Conservation (phyloP, 2,329 filamentous ascomycete genomes). For the Cladosporium halotolerans region DNA sequence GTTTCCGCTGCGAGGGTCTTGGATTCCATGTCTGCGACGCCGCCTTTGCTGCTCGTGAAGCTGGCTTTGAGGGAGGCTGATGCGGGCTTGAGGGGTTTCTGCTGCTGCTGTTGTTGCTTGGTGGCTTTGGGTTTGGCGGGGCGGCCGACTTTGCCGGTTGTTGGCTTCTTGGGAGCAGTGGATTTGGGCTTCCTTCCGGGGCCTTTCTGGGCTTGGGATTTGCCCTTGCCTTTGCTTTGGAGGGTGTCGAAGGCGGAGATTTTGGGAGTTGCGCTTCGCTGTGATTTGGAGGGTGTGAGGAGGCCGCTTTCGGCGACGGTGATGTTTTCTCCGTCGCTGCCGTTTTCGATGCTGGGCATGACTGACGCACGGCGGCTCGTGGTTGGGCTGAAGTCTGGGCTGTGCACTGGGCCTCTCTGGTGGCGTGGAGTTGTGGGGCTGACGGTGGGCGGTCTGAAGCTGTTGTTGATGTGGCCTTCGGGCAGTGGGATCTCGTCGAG, state of each 20-base stretch:
- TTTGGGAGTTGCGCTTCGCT: conserved; percentile 17
- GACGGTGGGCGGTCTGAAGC: conserved; percentile 22
- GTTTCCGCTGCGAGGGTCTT: background rate
- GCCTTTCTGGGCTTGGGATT: conserved; percentile 14
- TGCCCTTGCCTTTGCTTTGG: conserved; percentile 3
- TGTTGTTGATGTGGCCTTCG: conserved; percentile 25
- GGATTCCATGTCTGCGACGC: conserved; percentile 16
- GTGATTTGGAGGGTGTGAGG: conserved; percentile 30
- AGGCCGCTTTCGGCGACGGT: conserved; percentile 19
- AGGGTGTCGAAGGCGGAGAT: conserved; percentile 18
- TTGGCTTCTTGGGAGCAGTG: conserved; percentile 18
- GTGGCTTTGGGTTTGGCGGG: conserved; percentile 14
- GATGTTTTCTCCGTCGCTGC: conserved; percentile 20
- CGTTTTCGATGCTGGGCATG: conserved; percentile 23
- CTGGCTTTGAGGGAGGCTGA: conserved; percentile 17
- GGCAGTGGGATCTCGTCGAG: conserved; percentile 16
- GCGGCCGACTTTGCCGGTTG: conserved; percentile 23
- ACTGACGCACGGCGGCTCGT: conserved; percentile 18
- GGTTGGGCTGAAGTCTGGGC: conserved; percentile 18
- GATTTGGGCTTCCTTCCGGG: conserved; percentile 12
- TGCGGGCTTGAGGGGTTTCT: conserved; percentile 1
- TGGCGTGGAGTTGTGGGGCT: conserved; percentile 16
- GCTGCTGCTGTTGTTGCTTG: background rate
- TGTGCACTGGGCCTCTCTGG: conserved; percentile 1
- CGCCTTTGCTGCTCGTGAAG: conserved; percentile 22